phyloP scores from a whole-genome alignment of 2,329 filamentous ascomycete species.

The Ceratocystiopsis sp. region DNA sequence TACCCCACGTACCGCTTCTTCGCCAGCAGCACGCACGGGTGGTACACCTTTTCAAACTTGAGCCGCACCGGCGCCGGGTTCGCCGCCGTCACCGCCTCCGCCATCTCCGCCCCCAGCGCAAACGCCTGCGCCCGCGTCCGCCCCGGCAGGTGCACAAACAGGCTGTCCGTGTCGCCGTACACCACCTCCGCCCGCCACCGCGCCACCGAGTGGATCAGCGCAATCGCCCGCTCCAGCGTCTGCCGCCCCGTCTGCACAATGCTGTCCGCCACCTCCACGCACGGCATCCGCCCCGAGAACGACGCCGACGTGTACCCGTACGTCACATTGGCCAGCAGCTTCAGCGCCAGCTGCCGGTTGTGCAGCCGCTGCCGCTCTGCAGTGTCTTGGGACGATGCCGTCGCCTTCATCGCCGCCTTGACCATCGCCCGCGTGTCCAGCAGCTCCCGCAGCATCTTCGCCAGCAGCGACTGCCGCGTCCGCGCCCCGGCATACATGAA shows the following conservation, averaged over 20 bases:
- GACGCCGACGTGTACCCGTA: constrained; percentile 96
- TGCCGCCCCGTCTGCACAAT: constrained; percentile 94
- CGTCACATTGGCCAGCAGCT: constrained; percentile 95
- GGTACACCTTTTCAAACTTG: constrained; percentile 97
- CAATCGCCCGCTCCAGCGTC: constrained; percentile 85
- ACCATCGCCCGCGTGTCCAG: constrained; percentile 95
- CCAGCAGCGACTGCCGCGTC: constrained; percentile 76
- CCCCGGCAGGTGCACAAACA: constrained; percentile 82
- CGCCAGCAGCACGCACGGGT: constrained; percentile 80
- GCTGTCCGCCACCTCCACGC: constrained; percentile 91
- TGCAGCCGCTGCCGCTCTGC: constrained; percentile 74
- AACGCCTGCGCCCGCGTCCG: constrained; percentile 81
- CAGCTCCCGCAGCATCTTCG: constrained; percentile 93
- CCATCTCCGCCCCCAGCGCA: constrained; percentile 81
- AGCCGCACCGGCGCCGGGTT: constrained; percentile 88
- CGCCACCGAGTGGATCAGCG: constrained; percentile 73
- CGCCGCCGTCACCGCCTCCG: constrained; percentile 67
- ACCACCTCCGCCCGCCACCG: constrained; percentile 92
- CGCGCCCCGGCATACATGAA: constrained; percentile 85
- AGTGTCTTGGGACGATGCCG: constrained; percentile 18
- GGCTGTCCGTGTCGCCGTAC: constrained; percentile 91
- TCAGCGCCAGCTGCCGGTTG: constrained; percentile 84
- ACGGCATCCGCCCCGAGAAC: constrained; percentile 95
- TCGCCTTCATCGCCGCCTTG: constrained; percentile 87
- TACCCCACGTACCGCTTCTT: constrained; percentile 98